Evolutionary conservation across 192 early-diverging fungal genomes (phyloP), one percentile per base, ranked within the genome.

Genomic region (Coemansia sp.): DNA sequence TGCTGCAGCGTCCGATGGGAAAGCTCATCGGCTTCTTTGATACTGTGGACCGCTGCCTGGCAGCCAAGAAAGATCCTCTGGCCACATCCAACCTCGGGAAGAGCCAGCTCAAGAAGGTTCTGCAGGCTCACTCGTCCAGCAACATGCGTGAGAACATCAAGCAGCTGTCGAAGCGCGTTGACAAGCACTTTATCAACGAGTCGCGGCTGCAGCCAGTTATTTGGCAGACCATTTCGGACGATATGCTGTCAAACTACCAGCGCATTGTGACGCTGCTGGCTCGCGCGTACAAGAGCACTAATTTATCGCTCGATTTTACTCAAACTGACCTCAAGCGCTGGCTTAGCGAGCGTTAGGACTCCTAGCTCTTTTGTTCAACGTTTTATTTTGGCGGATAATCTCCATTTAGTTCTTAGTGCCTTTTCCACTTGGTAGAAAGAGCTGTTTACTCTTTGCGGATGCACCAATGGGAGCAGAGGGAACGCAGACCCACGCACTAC

Each of bases 11-110:
- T 35, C 94, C 96, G 0, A 81, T 98, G 19, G 91, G 93, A 4
- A 91, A 87, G 59, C 82, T 98, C 23, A 64, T 94, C 66, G 95
- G 93, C 76, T 99, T 99, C 73, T 99, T 99, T 68, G 95, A 98
- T 57, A 93, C 93, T 3, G 90, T 99, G 12, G 97, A 99, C 38
- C 87, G 79, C 19, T 77, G 95, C 45, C 73, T 96, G 38, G 91
- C 89, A 4, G 64, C 72, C 3, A 76, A 76, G 22, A 70, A 92
- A 85, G 51, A 85, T 77, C 59, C 85, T 73, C 38, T 88, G 89
- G 5, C 73, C 87, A 22, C 64, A 6, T 51, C 64, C 51, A 89
- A 88, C 39, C 92, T 89, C 66, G 92, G 87, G 82, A 98, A 96
- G 69, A 76, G 85, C 5, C 86, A 90, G 23, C 83, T 96, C 23